Conservation (phyloP, 2,329 filamentous ascomycete genomes). For the Teratosphaeriaceae sp. region DNA sequence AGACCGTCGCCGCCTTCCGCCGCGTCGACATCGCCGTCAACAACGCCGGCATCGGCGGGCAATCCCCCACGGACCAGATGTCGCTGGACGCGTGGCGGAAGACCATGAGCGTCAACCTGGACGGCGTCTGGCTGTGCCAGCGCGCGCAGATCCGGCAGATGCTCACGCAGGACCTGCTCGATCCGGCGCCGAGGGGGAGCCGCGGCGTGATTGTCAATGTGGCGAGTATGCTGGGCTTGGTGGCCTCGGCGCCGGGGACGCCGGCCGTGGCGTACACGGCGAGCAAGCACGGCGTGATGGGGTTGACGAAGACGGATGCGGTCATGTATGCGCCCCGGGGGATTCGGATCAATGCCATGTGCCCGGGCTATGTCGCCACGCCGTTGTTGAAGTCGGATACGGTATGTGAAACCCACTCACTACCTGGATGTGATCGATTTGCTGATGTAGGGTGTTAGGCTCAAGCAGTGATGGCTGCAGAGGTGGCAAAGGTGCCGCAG, state of each 20-base stretch:
- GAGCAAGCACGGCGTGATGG: conserved; percentile 50
- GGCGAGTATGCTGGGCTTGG: conserved; percentile 46
- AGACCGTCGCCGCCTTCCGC: conserved; percentile 43
- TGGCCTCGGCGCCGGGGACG: conserved; percentile 33
- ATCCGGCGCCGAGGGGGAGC: conserved; percentile 7
- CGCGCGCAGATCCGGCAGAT: conserved; percentile 47
- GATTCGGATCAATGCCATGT: conserved; percentile 57
- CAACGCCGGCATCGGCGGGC: conserved; percentile 54
- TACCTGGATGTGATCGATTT: not conserved
- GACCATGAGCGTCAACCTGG: conserved; percentile 48
- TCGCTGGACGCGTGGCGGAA: conserved; percentile 44
- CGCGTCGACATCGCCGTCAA: conserved; percentile 57
- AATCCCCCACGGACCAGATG: conserved; percentile 42
- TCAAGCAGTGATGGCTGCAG: conserved; percentile 12
- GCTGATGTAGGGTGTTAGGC: not conserved
- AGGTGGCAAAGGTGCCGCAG: conserved; percentile 49
- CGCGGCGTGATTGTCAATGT: conserved; percentile 51
- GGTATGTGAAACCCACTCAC: conserved; percentile 3
- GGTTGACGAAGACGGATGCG: conserved; percentile 49
- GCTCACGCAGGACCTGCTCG: conserved; percentile 37
- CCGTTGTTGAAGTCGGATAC: conserved; percentile 7
- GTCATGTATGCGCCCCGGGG: conserved; percentile 44
- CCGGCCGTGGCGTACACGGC: conserved; percentile 44
- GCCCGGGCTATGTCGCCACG: conserved; percentile 37
- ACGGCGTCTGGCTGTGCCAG: conserved; percentile 53